A percentile compares a stretch with the other conserved stretches of the same genome.
phyloP scores from a whole-genome alignment of 2,329 filamentous ascomycete species.

The Aureobasidium lini region DNA sequence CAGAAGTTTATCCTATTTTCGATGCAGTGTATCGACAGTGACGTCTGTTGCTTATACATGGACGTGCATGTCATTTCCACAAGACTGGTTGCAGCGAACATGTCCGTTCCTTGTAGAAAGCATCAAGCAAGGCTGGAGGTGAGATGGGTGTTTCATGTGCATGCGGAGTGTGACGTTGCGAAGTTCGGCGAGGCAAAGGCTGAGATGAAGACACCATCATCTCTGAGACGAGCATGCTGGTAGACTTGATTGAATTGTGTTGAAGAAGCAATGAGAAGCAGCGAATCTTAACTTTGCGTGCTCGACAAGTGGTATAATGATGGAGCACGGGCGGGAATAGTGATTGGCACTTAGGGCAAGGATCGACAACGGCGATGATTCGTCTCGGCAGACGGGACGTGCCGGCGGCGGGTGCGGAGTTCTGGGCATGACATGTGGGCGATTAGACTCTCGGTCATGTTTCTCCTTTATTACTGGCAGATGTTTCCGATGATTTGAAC shows the following conservation, averaged over 20 bases:
- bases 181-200: background rate
- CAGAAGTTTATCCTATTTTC: background rate
- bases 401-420: background rate
- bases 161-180: background rate
- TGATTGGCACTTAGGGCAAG: background rate
- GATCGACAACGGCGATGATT: background rate
- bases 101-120: background rate
- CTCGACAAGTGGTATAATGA: background rate
- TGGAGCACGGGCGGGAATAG: background rate
- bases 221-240: no score
- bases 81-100: background rate
- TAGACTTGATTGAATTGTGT: no score
- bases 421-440: background rate
- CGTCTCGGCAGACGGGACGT: constrained; percentile 2
- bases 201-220: background rate
- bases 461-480: background rate
- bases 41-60: background rate
- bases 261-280: no score
- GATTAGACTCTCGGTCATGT: background rate
- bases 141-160: background rate
- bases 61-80: background rate
- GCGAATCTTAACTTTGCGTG: no score
- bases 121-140: background rate
- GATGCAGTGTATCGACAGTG: background rate
- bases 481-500: background rate